Evolutionary conservation across 225 moss, liverwort and hornwort genomes (phyloP), one percentile per base, ranked within the genome.

Genomic region (Asterella californica): DNA sequence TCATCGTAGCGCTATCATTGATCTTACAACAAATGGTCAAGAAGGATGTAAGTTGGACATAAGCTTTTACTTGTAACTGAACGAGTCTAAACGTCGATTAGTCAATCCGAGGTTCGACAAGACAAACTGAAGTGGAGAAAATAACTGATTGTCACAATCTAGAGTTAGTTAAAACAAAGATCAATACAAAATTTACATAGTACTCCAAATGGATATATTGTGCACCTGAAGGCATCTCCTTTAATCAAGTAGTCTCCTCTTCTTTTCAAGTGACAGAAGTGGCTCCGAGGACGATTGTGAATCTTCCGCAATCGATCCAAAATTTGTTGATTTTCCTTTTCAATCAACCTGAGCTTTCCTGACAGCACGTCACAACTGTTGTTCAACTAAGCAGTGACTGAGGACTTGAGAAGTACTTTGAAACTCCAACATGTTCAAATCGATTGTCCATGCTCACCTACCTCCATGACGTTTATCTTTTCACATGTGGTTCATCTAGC

Each of bases 221-320:
- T 68, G 14, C 71, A 87, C 87, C 84, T 87, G 84, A 77, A 87
- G 27, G 87, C 87, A 77, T 87, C 87, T 53, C 87, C 87, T 72
- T 84, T 84, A 48, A 87, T 65, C 0, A 87, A 79, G 18, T 82
- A 84, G 15, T 69, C 87, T n/a, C 84, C 87, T 82, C 74, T 79
- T 70, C 79, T 87, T 74, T 87, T 87, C 73, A 87, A 62, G 32
- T 87, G 87, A 71, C 84, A 87, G 46, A 87, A 87, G 59, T 87
- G 82, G 60, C 84, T 87, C 61, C 14, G 79, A 18, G 84, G 82
- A 45, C 87, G 84, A 75, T 82, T 82, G 48, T 87, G 84, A 80
- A 87, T 87, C 12, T 82, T 84, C 5, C 84, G 82, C 48, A 87
- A 60, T 19, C 87, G 84, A 59, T 82, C 74, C 30, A 87, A 42